These are phyloP conservation scores for Russula abietina DNA, from an alignment of 768 basidiomycete species.

Conservation along the genomic window DNA sequence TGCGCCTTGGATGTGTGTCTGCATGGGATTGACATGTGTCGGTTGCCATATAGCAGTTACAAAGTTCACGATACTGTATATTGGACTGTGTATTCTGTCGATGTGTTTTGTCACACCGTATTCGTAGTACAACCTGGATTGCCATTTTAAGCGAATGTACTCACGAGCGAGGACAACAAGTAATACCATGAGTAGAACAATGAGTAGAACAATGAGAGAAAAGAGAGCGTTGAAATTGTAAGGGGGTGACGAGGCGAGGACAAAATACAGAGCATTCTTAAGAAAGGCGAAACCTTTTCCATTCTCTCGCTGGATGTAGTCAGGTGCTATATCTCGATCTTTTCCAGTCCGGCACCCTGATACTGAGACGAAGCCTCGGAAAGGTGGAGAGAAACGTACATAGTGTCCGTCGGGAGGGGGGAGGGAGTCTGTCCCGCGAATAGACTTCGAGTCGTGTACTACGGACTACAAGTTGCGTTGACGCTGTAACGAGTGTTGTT, in stretches of 20 bases:
- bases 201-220: neutral
- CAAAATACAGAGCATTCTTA: neutral
- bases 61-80: neutral
- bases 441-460: neutral
- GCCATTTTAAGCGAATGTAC: neutral
- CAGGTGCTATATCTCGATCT: neutral
- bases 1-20: neutral
- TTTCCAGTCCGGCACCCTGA: neutral
- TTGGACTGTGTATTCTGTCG: too few relatives aligned
- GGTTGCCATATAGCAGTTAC: neutral
- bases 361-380: neutral
- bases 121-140: too few relatives aligned
- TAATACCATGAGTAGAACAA: neutral
- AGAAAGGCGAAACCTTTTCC: neutral
- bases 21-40: neutral
- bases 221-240: neutral
- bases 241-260: neutral
- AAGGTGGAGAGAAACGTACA: too few relatives aligned
- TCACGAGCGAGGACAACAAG: neutral
- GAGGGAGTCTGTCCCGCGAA: neutral
- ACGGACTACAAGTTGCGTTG: neutral
- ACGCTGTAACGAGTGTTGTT: neutral
- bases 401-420: neutral
- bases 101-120: too few relatives aligned
- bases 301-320: neutral